Base-by-base conservation (phyloP, 441 rosid species). In the Pelargonium australe region DNA sequence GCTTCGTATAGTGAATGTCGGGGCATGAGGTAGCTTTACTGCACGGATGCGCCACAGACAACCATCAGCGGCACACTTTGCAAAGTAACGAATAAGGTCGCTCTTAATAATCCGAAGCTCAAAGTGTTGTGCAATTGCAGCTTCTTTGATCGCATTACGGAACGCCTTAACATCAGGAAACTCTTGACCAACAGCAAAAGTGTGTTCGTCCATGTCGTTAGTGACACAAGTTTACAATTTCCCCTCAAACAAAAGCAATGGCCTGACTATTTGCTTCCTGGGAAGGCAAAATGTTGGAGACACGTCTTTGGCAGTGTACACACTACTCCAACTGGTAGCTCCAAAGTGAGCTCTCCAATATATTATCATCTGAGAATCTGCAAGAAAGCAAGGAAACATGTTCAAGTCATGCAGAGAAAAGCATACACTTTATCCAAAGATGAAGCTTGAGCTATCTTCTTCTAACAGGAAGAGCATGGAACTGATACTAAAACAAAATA, bases 31-130 rank as follows among this genome's bases (percentile, higher is more conserved):
- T 64, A 83, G 80, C 76, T 83, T 85, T 7, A 82, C 87, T 0
- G 85, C 89, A 45, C 81, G 85, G 20, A 87, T 80, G 25, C 79
- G 83, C 89, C 86, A 87, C 6, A 86, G 89, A 66, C 87, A 85
- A 55, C 85, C 87, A 69, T 87, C 87, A 9, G 82, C 63, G 5
- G 86, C 86, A 74, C 91, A 87, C 76, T 82, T 87, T 17, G 89
- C 89, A 79, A 81, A 76, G 73, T 81, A 85, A 57, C 85, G 78
- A 65, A 83, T 74, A 64, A 83, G 77, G 70, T 87, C 87, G 57
- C 84, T 83, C 73, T 87, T 85, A 66, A 87, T 74, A 20, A 81
- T 78, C 51, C 83, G 83, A 31, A 87, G 83, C 81, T 87, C 86
- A 73, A 87, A 85, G 44, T 87, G 86, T 62, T 83, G 83, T 19